Evolutionary conservation across 768 basidiomycete genomes (phyloP).

Genomic region (Lactarius akahatsu): DNA sequence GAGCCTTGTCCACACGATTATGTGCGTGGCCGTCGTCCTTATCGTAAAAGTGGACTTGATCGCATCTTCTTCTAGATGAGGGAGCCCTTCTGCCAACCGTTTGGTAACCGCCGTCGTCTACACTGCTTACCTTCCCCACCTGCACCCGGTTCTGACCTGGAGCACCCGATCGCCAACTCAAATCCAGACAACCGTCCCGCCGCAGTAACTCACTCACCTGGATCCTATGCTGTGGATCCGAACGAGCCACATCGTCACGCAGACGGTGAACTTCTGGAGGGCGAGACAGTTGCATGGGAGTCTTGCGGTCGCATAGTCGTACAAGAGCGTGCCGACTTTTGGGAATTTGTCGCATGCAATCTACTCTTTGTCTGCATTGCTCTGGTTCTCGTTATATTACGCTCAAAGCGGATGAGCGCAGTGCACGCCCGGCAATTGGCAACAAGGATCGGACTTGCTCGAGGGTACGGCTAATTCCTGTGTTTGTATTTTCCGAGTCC

Average conservation of each 20-base stretch:
- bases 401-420: conserved; percentile 66
- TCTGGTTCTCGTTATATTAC: conserved; percentile 61
- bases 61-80: conserved; percentile 50
- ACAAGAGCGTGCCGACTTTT: conserved; percentile 82
- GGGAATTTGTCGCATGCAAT: conserved; percentile 88
- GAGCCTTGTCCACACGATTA: conserved; percentile 46
- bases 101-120: conserved; percentile 87
- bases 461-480: conserved; percentile 20
- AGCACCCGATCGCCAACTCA: conserved; percentile 10
- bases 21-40: conserved; percentile 33
- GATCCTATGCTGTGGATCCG: conserved; percentile 24
- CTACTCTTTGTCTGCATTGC: conserved; percentile 66
- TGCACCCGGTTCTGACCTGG: conserved; percentile 20
- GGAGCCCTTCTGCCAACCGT: conserved; percentile 94
- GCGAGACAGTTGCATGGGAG: conserved; percentile 84
- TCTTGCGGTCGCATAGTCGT: conserved; percentile 84
- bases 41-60: conserved; percentile 6
- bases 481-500: conserved; percentile 10
- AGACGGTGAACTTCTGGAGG: conserved; percentile 33
- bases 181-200: conserved; percentile 31
- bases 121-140: conserved; percentile 58
- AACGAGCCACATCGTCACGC: conserved; percentile 16
- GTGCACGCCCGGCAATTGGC: conserved; percentile 81
- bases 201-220: not conserved
- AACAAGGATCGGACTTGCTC: conserved; percentile 75